Evolutionary conservation across 2,329 filamentous ascomycete species (phyloP), one percentile per base, ranked within the genome.

Genomic region (Phialophora verrucosa): DNA sequence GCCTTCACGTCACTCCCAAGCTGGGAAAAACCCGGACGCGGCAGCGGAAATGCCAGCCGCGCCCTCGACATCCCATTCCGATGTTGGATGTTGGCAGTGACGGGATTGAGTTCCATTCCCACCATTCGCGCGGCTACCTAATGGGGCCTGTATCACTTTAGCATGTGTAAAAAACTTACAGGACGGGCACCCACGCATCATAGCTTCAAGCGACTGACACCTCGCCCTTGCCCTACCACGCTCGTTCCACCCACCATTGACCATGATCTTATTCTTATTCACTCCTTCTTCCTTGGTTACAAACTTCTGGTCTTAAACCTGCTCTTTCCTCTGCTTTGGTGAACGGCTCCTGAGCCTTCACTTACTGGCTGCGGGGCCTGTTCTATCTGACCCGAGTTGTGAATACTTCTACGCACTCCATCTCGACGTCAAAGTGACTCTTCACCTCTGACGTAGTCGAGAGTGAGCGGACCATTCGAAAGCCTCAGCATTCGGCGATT

Each of bases 201-300:
- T 51, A 23, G 49, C 49, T 27, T 23, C 49, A 27, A 27, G 27
- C 49, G 23, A 51, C 49, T 17, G 14, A 54, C 20, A 10, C 25
- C 50, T 47, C 50, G 50, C 23, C 59, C 50, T 62, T 62, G 59
- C 56, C 55, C 56, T 55, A 49, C 6, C 17, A 35, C 32, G 49
- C 49, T 38, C 27, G 20, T 59, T 59, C 31, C 58, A 51, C 58
- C 31, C 44, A 29, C 58, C 10, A 32, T 31, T 20, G 3, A 31
- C 53, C 29, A 55, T 31, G 25, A n/a, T 55, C 29, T 55, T 35
- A 31, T 29, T 55, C 25, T 55, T 32, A 29, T 54, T 61, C 59
- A 38, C 49, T 61, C 32, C 47, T 29, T 54, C 27, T 27, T 42
- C 47, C n/a, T 25, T 23, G 23, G 27, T 35, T 12, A 53, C 23